A percentile compares a stretch with the other conserved stretches of the same genome.
These are phyloP conservation scores for Chrysoporthe austroafricana DNA, from an alignment of 2,329 filamentous ascomycete genomes.

Conservation along the genomic window DNA sequence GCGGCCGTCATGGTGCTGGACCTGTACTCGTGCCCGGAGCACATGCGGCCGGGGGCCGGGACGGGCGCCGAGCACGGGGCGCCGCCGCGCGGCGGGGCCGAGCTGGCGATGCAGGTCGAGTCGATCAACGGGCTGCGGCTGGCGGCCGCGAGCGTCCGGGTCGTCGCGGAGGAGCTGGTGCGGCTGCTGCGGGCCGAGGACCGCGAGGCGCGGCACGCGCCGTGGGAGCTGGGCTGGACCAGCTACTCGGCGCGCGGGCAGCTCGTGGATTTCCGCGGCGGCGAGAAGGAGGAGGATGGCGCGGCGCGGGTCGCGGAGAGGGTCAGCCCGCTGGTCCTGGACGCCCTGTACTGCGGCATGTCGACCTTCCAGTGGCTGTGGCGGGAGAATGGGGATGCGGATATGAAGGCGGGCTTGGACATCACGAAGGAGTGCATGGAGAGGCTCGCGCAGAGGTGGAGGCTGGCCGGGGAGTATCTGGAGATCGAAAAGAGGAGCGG, in stretches of 20 bases:
- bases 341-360: constrained; percentile 43
- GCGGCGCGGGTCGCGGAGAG: constrained; percentile 33
- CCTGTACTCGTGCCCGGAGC: constrained; percentile 41
- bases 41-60: constrained; percentile 31
- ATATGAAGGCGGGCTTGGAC: constrained; percentile 37
- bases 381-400: constrained; percentile 41
- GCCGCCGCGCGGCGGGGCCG: constrained; percentile 39
- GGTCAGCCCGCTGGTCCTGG: constrained; percentile 42
- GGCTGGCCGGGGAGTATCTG: constrained; percentile 42
- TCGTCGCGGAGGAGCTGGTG: constrained; percentile 35
- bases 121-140: constrained; percentile 39
- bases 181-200: neutral
- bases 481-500: constrained; percentile 36
- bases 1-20: constrained; percentile 39
- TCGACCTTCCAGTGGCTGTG: constrained; percentile 44
- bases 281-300: neutral
- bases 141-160: constrained; percentile 36
- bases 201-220: constrained; percentile 20
- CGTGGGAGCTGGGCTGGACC: constrained; percentile 18
- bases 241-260: neutral
- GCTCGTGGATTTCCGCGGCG: neutral
- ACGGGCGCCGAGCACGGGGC: constrained; percentile 36
- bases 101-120: constrained; percentile 38
- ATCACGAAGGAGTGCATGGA: constrained; percentile 37
- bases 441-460: constrained; percentile 40